Conservation (phyloP, 2,329 filamentous ascomycete genomes). For the Calonectria montana region DNA sequence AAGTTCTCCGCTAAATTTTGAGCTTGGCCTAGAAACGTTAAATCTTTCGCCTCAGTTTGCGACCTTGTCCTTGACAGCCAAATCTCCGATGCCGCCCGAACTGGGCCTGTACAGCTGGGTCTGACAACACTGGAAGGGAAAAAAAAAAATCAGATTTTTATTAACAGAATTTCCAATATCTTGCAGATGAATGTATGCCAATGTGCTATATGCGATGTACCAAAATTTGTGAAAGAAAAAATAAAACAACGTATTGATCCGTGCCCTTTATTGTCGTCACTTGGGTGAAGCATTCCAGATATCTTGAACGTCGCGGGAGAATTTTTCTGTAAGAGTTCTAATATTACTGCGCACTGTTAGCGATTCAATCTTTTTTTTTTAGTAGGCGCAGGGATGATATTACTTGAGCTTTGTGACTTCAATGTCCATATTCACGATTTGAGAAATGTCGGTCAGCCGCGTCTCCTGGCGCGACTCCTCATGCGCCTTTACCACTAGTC, state of each 20-base stretch:
- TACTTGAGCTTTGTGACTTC: slow-evolving; percentile 4
- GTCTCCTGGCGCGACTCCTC: not conserved
- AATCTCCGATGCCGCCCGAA: not conserved
- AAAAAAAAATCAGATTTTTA: not conserved
- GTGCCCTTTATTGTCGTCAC: not conserved
- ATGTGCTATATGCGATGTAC: not conserved
- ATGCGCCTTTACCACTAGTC: not conserved
- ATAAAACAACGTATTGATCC: not conserved
- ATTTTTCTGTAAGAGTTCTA: not conserved
- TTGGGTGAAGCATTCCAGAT: not conserved
- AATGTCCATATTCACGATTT: slow-evolving; percentile 2
- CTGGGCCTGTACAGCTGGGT: not conserved
- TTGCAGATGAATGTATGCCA: not conserved
- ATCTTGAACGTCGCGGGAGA: not conserved
- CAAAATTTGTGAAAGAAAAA: not conserved
- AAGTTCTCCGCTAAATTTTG: not conserved
- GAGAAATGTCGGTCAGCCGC: not conserved
- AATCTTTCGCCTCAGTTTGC: not conserved
- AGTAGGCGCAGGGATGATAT: no score
- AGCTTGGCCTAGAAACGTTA: not conserved
- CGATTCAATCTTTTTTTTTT: not conserved
- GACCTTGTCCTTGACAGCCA: not conserved
- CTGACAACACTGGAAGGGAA: not conserved
- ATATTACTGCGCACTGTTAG: not conserved
- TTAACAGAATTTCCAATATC: not conserved